Base-by-base conservation (phyloP, 176 grass and related monocot species). In the Melocanna baccifera region DNA sequence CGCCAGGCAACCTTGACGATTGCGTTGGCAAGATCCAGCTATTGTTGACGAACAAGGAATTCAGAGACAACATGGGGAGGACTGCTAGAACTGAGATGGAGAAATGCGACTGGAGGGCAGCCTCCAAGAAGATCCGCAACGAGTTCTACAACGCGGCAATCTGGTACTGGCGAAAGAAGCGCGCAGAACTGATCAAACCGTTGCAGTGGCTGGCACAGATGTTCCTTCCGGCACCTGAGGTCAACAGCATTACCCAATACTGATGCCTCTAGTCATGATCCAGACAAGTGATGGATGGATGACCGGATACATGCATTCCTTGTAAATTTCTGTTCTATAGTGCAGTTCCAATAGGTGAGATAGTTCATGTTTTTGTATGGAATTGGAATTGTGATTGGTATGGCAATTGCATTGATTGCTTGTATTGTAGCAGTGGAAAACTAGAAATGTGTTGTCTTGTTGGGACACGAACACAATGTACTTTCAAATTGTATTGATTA, bases 151-250 rank as follows among this genome's bases (percentile, higher is more conserved):
- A 85, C 13, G 78, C 88, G 2, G 96, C 93, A 2, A 98, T 96
- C 74, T 92, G 88, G 89, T 98, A 90, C 81, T 98, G 96, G 93
- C 37, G 88, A 47, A 95, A 95, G 86, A 94, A 95, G 89, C 89
- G 84, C 0, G 86, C 86, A 4, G 91, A 95, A 65, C 47, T 95
- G 11, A 61, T 90, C 20, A 46, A 89, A 13, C 96, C 89, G 0
- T 42, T 96, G 67, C 89, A 94, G 57, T 89, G 93, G 91, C 47
- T 98, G 45, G 68, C 83, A 0, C 86, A 86, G 74, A 75, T 92
- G 83, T 89, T 83, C 73, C 26, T 92, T 41, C 86, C 83, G 3
- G 51, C 83, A 19, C 77, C 86, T 2, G 45, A 83, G 67, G 32
- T 0, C 28, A 82, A 43, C 41, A 25, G 86, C 46, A 85, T 88